A percentile compares a stretch with the other conserved stretches of the same genome.
Conservation (phyloP, 768 basidiomycete species). For the Amanita rubescens region DNA sequence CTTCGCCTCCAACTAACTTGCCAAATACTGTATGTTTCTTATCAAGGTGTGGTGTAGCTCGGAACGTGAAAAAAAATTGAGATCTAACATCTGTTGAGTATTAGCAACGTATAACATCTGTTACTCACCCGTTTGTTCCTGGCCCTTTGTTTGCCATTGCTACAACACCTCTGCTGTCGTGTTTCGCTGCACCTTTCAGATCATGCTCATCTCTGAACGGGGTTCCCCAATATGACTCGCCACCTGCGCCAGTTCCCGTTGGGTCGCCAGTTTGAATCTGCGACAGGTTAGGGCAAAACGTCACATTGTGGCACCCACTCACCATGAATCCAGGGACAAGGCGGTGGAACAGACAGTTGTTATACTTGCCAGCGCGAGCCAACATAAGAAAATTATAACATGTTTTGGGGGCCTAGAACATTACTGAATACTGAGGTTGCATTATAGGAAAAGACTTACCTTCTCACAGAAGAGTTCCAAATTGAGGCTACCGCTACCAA, state of each 20-base stretch:
- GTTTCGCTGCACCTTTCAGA: slow-evolving; percentile 80
- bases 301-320: slow-evolving; percentile 12
- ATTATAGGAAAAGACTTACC: slow-evolving; percentile 28
- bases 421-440: not conserved
- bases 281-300: not conserved
- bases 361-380: slow-evolving; percentile 84
- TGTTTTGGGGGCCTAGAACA: slow-evolving; percentile 85
- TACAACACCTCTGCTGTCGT: slow-evolving; percentile 76
- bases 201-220: slow-evolving; percentile 95
- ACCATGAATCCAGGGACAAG: slow-evolving; percentile 96
- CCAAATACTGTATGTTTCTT: slow-evolving; percentile 96
- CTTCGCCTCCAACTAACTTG: slow-evolving; percentile 93
- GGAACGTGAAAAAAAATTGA: slow-evolving; percentile 93
- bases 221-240: slow-evolving; percentile 89
- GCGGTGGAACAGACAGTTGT: slow-evolving; percentile 85
- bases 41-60: slow-evolving; percentile 75
- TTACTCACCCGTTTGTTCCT: slow-evolving; percentile 71
- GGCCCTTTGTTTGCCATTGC: slow-evolving; percentile 97
- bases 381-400: slow-evolving; percentile 98
- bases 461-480: slow-evolving; percentile 86
- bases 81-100: slow-evolving; percentile 40
- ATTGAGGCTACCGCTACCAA: slow-evolving; percentile 81
- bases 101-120: not conserved
- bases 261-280: slow-evolving; percentile 99
- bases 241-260: slow-evolving; percentile 90